Base-by-base conservation (phyloP, 1,284 basidiomycete genomes). In the Salmacisia buchloeana region DNA sequence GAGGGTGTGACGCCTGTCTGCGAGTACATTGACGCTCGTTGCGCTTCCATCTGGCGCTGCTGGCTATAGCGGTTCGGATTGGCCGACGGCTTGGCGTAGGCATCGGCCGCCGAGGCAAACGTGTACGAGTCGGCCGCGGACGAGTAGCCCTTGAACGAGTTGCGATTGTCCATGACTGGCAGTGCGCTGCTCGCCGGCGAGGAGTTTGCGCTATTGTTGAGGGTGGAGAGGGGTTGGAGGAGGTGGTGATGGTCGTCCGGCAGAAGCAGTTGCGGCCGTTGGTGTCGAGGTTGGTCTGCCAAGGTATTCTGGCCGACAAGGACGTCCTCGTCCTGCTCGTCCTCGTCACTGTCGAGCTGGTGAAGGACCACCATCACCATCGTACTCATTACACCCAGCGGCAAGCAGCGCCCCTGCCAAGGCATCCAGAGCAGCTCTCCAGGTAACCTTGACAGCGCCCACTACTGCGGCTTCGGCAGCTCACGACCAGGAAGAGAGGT, bases 91-190 rank as follows among this genome's bases (percentile, higher is more conserved):
- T 31, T 38, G 25, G 45, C 43, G 23, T 68, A 70, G 33, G 69
- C 69, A 49, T 68, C 66, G 5, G 69, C 69, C 12, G 64, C 69
- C 4, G 69, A 70, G 21, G 62, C 25, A 46, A 63, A 67, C 39
- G 63, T 59, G 31, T 69, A 65, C 29, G 67, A 38, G n/a, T 64
- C 39, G 18, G 39, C 39, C 23, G 39, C 39, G n/a, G n/a, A n/a
- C 49, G 49, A 54, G 49, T 54, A 54, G 49, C 49, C 25, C 29
- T 54, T 54, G 31, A 15, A 54, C 1, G 49, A 33, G 49, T 54
- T 54, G 49, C 49, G 49, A n/a, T 33, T 33, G 29, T 31, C 49
- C 49, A 54, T 54, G 27, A 15, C 23, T 43, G 41, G 6, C 7
- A 18, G 41, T 15, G 41, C 10, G 41, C 23, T 15, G 18, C 41